Percentiles rank a stretch among this genome's conserved stretches.
Evolutionary conservation across 768 basidiomycete genomes (phyloP).

Genomic region (Gloeostereum incarnatum): DNA sequence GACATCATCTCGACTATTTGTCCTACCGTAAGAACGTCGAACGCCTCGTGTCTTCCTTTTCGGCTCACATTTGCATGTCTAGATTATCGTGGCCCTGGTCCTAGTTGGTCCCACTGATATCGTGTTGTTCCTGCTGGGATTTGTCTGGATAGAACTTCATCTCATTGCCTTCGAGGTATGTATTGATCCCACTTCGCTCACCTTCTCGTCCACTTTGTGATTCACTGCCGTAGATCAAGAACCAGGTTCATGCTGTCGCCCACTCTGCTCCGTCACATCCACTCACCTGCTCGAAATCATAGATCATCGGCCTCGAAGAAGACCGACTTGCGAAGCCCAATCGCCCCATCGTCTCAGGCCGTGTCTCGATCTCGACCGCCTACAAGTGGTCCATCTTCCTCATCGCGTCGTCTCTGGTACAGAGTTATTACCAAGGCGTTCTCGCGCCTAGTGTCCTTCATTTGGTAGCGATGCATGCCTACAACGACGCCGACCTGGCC

Average conservation of each 20-base stretch:
- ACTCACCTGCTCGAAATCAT: not conserved
- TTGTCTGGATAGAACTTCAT: slow-evolving; percentile 10
- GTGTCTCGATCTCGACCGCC: slow-evolving; percentile 9
- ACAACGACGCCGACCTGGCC: slow-evolving; percentile 12
- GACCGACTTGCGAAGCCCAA: slow-evolving; percentile 13
- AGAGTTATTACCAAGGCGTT: slow-evolving; percentile 9
- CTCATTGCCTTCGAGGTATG: slow-evolving; percentile 10
- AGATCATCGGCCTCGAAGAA: slow-evolving; percentile 13
- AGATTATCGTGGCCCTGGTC: no score
- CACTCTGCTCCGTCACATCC: not conserved
- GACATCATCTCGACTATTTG: no score
- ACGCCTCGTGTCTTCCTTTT: no score
- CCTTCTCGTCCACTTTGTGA: not conserved
- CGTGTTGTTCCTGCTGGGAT: no score
- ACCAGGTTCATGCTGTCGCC: slow-evolving; percentile 7
- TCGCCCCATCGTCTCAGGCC: slow-evolving; percentile 13
- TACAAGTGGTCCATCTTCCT: slow-evolving; percentile 9
- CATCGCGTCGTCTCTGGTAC: slow-evolving; percentile 4
- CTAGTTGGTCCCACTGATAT: no score
- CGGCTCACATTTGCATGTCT: no score
- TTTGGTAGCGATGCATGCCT: slow-evolving; percentile 11
- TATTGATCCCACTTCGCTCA: no score
- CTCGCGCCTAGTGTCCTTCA: slow-evolving; percentile 9
- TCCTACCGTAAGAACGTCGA: no score
- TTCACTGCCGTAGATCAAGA: slow-evolving; percentile 9